phyloP scores from a whole-genome alignment of 2,329 filamentous ascomycete species.

The Pseudocercospora cruenta region DNA sequence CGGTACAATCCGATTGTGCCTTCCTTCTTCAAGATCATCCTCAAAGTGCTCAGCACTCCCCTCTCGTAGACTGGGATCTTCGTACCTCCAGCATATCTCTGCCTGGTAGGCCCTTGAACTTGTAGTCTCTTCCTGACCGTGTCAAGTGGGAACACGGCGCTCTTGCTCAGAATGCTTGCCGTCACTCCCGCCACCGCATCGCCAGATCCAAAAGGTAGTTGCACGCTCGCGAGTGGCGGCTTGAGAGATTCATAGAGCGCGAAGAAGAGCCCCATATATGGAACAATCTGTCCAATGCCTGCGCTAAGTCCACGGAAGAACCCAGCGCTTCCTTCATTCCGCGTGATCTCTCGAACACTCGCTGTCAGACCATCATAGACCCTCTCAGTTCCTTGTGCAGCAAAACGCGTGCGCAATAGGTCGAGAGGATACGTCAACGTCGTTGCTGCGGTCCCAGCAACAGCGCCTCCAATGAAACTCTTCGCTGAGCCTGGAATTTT shows the following conservation, averaged over 20 bases:
- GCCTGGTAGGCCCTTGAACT: constrained; percentile 86
- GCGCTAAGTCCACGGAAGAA: constrained; percentile 89
- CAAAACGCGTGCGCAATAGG: constrained; percentile 89
- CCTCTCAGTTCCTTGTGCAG: constrained; percentile 81
- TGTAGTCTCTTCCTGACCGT: constrained; percentile 90
- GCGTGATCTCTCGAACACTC: constrained; percentile 72
- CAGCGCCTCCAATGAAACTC: constrained; percentile 81
- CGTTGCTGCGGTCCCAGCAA: constrained; percentile 81
- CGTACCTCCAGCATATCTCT: constrained; percentile 69
- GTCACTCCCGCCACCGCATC: constrained; percentile 82
- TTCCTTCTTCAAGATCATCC: constrained; percentile 70
- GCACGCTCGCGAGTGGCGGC: constrained; percentile 46
- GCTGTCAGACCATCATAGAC: constrained; percentile 74
- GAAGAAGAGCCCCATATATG: constrained; percentile 98
- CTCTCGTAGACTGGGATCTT: constrained; percentile 79
- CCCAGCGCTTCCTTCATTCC: constrained; percentile 73
- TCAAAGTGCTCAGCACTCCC: constrained; percentile 68
- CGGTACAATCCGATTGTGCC: constrained; percentile 82
- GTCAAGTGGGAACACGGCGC: constrained; percentile 88
- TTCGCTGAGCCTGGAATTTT: constrained; percentile 68
- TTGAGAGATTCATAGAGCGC: constrained; percentile 78
- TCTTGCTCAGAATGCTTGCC: constrained; percentile 82
- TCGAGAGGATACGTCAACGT: constrained; percentile 89
- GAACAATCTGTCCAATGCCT: constrained; percentile 83
- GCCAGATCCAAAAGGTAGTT: constrained; percentile 68